phyloP scores from a whole-genome alignment of 2,329 filamentous ascomycete species.

The Colletotrichum phormii region DNA sequence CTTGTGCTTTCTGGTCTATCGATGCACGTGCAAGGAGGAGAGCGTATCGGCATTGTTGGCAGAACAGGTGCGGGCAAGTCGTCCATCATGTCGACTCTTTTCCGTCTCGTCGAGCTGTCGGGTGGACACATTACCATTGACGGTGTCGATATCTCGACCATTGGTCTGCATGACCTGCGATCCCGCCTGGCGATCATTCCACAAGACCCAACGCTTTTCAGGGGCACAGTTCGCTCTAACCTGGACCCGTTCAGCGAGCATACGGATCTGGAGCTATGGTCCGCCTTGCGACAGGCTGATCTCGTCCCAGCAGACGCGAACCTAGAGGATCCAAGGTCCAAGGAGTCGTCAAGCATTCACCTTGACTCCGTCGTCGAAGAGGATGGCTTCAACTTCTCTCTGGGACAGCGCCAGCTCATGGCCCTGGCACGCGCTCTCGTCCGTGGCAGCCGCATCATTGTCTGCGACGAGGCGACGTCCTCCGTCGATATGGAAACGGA shows the following conservation, averaged over 20 bases:
- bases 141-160: slow-evolving; percentile 75
- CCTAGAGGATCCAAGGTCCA: slow-evolving; percentile 36
- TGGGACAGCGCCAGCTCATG: slow-evolving; percentile 96
- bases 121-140: slow-evolving; percentile 73
- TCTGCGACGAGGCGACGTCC: slow-evolving; percentile 96
- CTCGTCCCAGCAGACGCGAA: slow-evolving; percentile 65
- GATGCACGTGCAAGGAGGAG: slow-evolving; percentile 80
- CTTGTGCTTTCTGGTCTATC: slow-evolving; percentile 77
- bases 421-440: slow-evolving; percentile 92
- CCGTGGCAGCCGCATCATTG: slow-evolving; percentile 87
- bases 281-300: slow-evolving; percentile 80
- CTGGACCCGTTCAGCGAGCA: slow-evolving; percentile 86
- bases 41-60: slow-evolving; percentile 84
- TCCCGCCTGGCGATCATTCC: slow-evolving; percentile 85
- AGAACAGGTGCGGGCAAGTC: slow-evolving; percentile 87
- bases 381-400: slow-evolving; percentile 94
- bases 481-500: slow-evolving; percentile 97
- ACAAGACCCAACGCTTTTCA: slow-evolving; percentile 86
- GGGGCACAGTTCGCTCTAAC: slow-evolving; percentile 82
- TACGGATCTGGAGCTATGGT: slow-evolving; percentile 82
- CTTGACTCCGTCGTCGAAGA: slow-evolving; percentile 91
- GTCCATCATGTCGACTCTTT: slow-evolving; percentile 85
- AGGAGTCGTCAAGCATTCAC: slow-evolving; percentile 72
- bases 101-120: slow-evolving; percentile 78
- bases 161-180: slow-evolving; percentile 81